Conservation (phyloP, 257 asterid genomes). For the Leonotis leonurus region DNA sequence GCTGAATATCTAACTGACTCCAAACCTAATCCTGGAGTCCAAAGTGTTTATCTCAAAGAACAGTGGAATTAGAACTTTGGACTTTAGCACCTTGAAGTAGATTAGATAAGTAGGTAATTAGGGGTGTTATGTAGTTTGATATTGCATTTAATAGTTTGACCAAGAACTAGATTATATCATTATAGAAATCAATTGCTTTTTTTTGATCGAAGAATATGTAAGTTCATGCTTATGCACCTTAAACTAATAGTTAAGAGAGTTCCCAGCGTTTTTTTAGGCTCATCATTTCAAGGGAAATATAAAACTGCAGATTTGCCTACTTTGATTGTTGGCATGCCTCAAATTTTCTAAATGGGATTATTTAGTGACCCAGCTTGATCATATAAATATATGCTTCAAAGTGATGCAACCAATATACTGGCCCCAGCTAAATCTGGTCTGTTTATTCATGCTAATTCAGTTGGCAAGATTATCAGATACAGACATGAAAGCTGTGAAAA, state of each 20-base stretch:
- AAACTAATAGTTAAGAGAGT: not conserved
- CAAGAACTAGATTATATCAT: not conserved
- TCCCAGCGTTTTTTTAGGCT: not conserved
- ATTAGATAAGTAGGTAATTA: not conserved
- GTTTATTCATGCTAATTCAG: slow-evolving; percentile 32
- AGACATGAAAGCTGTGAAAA: slow-evolving; percentile 77
- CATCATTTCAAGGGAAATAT: not conserved
- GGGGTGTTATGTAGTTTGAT: not conserved
- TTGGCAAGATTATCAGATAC: slow-evolving; percentile 60
- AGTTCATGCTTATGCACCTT: not conserved
- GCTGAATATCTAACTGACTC: not conserved
- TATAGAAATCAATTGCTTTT: not conserved
- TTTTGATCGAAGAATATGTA: not conserved
- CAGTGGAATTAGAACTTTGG: too few species aligned
- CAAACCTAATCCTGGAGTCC: not conserved
- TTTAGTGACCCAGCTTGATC: not conserved
- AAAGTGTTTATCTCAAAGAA: not conserved
- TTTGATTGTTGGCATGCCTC: not conserved
- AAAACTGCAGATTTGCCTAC: not conserved
- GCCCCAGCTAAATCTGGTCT: not conserved
- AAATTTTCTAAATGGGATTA: not conserved
- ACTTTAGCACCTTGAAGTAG: not conserved
- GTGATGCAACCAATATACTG: slow-evolving; percentile 16
- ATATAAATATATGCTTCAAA: not conserved
- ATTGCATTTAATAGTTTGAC: not conserved